Base-by-base conservation (phyloP, 495 filamentous ascomycete species). In the Lasiosphaeria hispida region DNA sequence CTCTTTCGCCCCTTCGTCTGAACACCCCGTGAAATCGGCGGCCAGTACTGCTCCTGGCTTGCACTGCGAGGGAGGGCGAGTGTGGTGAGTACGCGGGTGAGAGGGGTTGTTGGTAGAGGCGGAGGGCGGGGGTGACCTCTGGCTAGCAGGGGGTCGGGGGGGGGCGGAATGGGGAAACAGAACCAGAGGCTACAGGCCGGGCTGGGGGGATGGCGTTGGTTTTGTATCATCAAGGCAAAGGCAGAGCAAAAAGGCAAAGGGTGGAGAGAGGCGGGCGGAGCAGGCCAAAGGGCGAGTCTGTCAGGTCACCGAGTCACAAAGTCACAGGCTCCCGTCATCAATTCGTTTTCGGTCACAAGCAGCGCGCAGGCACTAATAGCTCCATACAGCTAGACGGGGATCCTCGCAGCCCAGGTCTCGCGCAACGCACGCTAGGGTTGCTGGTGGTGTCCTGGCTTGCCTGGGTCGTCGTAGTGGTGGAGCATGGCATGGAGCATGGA, bases 281-380 rank as follows among this genome's bases (percentile, higher is more conserved):
- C 50, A 52, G 64, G 53, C 59, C 60, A 60, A 69, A 50, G 58
- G 52, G 47, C 14, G 45, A 51, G 36, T 52, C 54, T 41, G 56
- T 54, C 60, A 59, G 61, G 62, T 61, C 51, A 57, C 57, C 53
- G 58, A 65, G 62, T 67, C 62, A 67, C 62, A 63, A 50, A 65
- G 62, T 64, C 60, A 67, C 64, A 63, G 62, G 61, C 62, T 59
- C 67, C 64, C 55, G 58, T 55, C 57, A 63, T 59, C 62, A 65
- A 55, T 61, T 69, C 62, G 64, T 57, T 60, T 61, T 57, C 55
- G 61, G 66, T 56, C 63, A 63, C 58, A 49, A 58, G 53, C 63
- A 61, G 57, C 51, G 55, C 45, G 59, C 43, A 41, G 50, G 50
- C 50, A 60, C 57, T 59, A 60, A 48, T 55, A 54, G 49, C 59